These are phyloP conservation scores for Exophiala lecanii-corni DNA, from an alignment of 2,329 filamentous ascomycete species.

Conservation along the genomic window DNA sequence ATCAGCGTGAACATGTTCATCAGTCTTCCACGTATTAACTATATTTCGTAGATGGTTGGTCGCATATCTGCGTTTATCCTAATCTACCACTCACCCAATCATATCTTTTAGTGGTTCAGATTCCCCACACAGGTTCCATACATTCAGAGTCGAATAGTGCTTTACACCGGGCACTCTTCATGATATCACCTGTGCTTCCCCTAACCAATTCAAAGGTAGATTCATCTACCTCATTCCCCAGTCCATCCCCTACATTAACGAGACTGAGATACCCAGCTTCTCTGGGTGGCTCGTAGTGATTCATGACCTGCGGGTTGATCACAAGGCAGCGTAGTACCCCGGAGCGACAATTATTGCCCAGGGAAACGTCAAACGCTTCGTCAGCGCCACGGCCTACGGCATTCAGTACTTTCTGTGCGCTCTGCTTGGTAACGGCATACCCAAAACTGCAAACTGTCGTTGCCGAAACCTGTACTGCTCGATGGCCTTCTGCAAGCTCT, in stretches of 20 bases:
- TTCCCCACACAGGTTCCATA: slow-evolving; percentile 7
- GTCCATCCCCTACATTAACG: slow-evolving; percentile 10
- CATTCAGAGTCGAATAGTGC: slow-evolving; percentile 8
- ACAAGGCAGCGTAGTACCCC: slow-evolving; percentile 2
- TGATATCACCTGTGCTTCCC: slow-evolving; percentile 8
- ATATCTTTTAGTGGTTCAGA: slow-evolving; percentile 6
- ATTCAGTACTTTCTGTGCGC: slow-evolving; percentile 8
- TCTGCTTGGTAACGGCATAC: slow-evolving; percentile 8
- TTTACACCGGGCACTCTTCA: slow-evolving; percentile 10
- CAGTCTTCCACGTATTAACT: too few relatives aligned
- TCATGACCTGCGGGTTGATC: slow-evolving; percentile 9
- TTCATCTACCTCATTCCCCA: slow-evolving; percentile 4
- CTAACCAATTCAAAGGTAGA: slow-evolving; percentile 1
- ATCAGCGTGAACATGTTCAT: too few relatives aligned
- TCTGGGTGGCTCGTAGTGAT: slow-evolving; percentile 9
- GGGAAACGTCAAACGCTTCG: slow-evolving; percentile 8
- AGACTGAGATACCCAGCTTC: slow-evolving; percentile 8
- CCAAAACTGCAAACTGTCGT: slow-evolving; percentile 9
- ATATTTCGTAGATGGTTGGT: too few relatives aligned
- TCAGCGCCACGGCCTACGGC: slow-evolving; percentile 1
- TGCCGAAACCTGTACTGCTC: slow-evolving; percentile 1
- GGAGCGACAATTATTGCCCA: slow-evolving; percentile 1
- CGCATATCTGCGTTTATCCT: too few relatives aligned
- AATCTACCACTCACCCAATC: too few relatives aligned
- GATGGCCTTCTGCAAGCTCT: slow-evolving; percentile 4